phyloP scores from a whole-genome alignment of 2,329 filamentous ascomycete genomes.

The Talaromyces sp. region DNA sequence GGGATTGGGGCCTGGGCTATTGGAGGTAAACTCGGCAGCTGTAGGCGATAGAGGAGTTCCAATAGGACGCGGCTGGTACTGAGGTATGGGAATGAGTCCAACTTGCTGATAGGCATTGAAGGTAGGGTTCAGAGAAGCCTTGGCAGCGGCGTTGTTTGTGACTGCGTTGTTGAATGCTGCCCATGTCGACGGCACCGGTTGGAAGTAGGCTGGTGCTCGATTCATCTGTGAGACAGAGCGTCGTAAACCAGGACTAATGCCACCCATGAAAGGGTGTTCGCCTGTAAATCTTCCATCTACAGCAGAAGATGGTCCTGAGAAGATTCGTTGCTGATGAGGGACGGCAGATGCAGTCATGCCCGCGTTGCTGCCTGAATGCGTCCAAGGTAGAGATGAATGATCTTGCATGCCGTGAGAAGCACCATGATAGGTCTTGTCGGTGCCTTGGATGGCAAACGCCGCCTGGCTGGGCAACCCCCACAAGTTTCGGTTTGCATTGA shows the following conservation, averaged over 20 bases:
- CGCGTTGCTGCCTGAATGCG: constrained; percentile 1
- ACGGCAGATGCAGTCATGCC: constrained; percentile 31
- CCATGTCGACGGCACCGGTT: constrained; percentile 34
- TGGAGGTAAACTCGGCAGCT: constrained; percentile 68
- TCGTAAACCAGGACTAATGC: constrained; percentile 25
- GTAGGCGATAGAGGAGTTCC: constrained; percentile 68
- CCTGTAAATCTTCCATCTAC: constrained; percentile 29
- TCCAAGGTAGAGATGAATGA: constrained; percentile 12
- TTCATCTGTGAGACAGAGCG: constrained; percentile 31
- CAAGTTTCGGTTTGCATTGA: constrained; percentile 36
- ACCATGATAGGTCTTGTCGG: constrained; percentile 31
- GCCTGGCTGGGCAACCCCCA: constrained; percentile 29
- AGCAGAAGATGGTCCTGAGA: constrained; percentile 33
- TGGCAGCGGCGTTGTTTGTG: constrained; percentile 24
- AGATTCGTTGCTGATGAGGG: constrained; percentile 32
- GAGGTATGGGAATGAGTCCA: constrained; percentile 33
- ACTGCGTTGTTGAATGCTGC: constrained; percentile 28
- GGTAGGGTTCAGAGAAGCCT: constrained; percentile 27
- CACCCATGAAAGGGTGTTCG: constrained; percentile 33
- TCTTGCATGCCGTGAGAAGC: constrained; percentile 27
- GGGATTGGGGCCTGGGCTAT: constrained; percentile 23
- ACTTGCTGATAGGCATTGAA: constrained; percentile 33
- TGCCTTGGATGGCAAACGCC: constrained; percentile 23
- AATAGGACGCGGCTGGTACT: constrained; percentile 56
- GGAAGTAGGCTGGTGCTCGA: constrained; percentile 32